Conservation (phyloP, 1,284 basidiomycete species). For the Moesziomyces aphidis region DNA sequence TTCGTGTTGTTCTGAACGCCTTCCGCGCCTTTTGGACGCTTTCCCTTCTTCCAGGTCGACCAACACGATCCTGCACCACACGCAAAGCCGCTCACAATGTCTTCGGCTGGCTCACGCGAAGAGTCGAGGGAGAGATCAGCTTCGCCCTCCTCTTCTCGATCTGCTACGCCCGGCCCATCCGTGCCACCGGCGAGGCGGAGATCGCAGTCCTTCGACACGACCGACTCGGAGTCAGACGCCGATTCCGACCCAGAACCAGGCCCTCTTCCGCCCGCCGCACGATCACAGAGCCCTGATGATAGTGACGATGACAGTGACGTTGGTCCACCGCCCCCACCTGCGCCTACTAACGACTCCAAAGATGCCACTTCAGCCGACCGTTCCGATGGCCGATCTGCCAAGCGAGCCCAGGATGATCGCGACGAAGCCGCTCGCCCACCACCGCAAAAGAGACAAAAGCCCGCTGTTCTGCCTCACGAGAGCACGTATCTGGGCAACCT, state of each 20-base stretch:
- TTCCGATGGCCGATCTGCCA: conserved; percentile 1
- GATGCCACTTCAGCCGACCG: neutral
- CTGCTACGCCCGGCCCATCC: conserved; percentile 13
- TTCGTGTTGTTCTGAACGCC: neutral
- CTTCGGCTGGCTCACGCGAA: neutral
- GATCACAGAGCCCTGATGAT: neutral
- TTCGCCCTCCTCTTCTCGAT: conserved; percentile 3
- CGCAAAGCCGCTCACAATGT: neutral
- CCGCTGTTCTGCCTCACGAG: conserved; percentile 74
- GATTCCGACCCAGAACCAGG: conserved; percentile 14
- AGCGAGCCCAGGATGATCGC: conserved; percentile 6
- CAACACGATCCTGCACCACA: neutral
- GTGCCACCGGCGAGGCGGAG: conserved; percentile 7
- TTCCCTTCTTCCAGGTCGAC: neutral
- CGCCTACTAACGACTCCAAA: neutral
- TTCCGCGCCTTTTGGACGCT: neutral
- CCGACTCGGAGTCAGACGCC: conserved; percentile 20
- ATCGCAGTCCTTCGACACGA: conserved; percentile 27
- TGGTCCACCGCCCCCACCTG: conserved; percentile 24
- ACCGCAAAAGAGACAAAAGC: conserved; percentile 33
- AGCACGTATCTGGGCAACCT: conserved; percentile 89
- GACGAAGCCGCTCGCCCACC: conserved; percentile 3
- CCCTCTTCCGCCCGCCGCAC: conserved; percentile 4
- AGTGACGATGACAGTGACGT: conserved; percentile 13
- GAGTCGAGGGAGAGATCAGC: neutral